phyloP scores from a whole-genome alignment of 306 rosid species.

The Quercus variabilis region DNA sequence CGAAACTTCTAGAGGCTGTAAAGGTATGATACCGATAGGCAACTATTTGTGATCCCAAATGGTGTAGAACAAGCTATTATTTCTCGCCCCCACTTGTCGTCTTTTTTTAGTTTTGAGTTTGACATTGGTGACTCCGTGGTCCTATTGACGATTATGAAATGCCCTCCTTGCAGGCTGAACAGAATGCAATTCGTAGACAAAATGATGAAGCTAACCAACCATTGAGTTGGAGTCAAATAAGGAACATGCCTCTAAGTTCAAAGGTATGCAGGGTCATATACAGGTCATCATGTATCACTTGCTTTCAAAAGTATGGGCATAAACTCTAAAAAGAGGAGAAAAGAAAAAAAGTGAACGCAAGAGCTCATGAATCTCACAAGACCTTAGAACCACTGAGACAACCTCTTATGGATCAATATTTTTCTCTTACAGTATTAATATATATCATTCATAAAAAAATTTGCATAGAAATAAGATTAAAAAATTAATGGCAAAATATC shows the following conservation, averaged over 20 bases:
- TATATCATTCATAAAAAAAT: too few relatives aligned
- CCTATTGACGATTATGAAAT: slow-evolving; percentile 17
- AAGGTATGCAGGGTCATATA: slow-evolving; percentile 47
- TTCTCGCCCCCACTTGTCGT: neutral
- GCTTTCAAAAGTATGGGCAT: neutral
- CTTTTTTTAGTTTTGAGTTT: neutral
- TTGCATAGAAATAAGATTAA: too few relatives aligned
- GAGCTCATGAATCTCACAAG: too few relatives aligned
- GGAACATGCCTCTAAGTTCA: slow-evolving; percentile 61
- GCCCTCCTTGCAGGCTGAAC: slow-evolving; percentile 58
- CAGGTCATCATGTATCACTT: neutral
- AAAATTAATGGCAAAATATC: too few relatives aligned
- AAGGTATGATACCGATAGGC: slow-evolving; percentile 41
- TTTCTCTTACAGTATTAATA: too few relatives aligned
- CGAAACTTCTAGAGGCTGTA: slow-evolving; percentile 70
- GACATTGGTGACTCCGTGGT: neutral
- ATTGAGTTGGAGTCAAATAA: slow-evolving; percentile 71
- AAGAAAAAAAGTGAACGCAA: too few relatives aligned
- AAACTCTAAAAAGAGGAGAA: too few relatives aligned
- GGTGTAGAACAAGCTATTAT: neutral
- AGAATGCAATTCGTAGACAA: slow-evolving; percentile 41
- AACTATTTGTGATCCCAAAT: neutral
- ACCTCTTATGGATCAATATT: too few relatives aligned
- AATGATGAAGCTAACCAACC: slow-evolving; percentile 44
- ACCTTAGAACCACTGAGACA: too few relatives aligned